Conservation (phyloP, 257 asterid genomes). For the Salvia rosmarinus region DNA sequence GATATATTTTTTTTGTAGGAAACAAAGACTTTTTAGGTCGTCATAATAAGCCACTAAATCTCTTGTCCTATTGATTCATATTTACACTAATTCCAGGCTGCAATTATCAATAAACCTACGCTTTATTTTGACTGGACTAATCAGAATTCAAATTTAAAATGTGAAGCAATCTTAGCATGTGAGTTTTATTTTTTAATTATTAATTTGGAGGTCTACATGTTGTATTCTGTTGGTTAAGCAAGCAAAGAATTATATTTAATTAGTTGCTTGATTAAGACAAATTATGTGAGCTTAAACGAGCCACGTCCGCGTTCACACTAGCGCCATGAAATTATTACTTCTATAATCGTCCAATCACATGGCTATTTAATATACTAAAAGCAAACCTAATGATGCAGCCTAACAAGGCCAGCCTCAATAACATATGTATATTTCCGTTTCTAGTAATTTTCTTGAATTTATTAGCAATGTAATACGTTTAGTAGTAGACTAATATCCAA, state of each 20-base stretch:
- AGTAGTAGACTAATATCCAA: not conserved
- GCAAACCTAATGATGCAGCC: slow-evolving; percentile 23
- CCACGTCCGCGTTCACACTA: slow-evolving; percentile 43
- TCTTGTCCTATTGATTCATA: slow-evolving; percentile 27
- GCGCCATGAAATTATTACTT: slow-evolving; percentile 22
- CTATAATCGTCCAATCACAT: slow-evolving; percentile 18
- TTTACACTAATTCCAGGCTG: slow-evolving; percentile 37
- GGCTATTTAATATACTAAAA: slow-evolving; percentile 17
- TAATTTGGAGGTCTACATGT: slow-evolving; percentile 20
- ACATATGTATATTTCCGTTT: not conserved
- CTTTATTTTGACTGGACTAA: slow-evolving; percentile 36
- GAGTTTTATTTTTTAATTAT: slow-evolving; percentile 21
- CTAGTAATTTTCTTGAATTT: not conserved
- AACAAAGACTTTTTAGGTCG: slow-evolving; percentile 33
- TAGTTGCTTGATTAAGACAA: slow-evolving; percentile 30
- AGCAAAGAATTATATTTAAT: slow-evolving; percentile 24
- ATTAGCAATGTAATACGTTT: not conserved
- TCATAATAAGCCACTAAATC: not conserved
- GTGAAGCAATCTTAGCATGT: slow-evolving; percentile 39
- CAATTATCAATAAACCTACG: slow-evolving; percentile 7
- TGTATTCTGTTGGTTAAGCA: slow-evolving; percentile 40
- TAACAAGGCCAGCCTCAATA: slow-evolving; percentile 3
- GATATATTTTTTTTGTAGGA: slow-evolving; percentile 28
- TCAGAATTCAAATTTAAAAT: slow-evolving; percentile 31
- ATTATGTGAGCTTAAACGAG: slow-evolving; percentile 30